phyloP scores from a whole-genome alignment of 108 stramenopile species.

The Nannochloropsis oceanica region DNA sequence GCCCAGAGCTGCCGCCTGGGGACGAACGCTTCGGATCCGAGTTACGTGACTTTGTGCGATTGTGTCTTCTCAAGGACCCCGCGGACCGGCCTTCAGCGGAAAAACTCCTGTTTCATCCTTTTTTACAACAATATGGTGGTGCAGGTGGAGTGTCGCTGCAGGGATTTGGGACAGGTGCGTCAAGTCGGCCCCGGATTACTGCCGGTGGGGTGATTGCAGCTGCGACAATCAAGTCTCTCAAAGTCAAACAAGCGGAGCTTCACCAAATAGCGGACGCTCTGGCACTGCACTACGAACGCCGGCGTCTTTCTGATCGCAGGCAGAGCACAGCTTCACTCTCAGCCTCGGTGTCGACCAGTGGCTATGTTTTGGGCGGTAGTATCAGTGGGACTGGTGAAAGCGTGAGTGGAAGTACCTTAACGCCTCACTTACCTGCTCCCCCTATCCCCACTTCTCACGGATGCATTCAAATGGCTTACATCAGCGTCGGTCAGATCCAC shows the following conservation, averaged over 20 bases:
- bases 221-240: not conserved
- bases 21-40: not conserved
- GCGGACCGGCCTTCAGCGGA: not conserved
- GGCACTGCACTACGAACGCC: not conserved
- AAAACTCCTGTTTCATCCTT: conserved; percentile 1
- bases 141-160: too few species aligned
- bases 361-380: not conserved
- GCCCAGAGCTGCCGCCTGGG: not conserved
- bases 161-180: not conserved
- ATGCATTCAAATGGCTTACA: not conserved
- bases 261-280: not conserved
- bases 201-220: not conserved
- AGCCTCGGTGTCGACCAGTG: not conserved
- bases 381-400: not conserved
- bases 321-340: not conserved
- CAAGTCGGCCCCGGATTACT: not conserved
- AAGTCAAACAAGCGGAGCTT: not conserved
- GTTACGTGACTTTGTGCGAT: not conserved
- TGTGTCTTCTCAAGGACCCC: conserved; percentile 4
- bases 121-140: not conserved
- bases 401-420: not conserved
- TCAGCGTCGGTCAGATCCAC: not conserved
- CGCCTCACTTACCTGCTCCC: not conserved
- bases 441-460: not conserved
- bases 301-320: not conserved